A percentile compares a stretch with the other conserved stretches of the same genome.
These are phyloP conservation scores for Fusarium metavorans DNA, from an alignment of 2,329 filamentous ascomycete species.

Conservation along the genomic window DNA sequence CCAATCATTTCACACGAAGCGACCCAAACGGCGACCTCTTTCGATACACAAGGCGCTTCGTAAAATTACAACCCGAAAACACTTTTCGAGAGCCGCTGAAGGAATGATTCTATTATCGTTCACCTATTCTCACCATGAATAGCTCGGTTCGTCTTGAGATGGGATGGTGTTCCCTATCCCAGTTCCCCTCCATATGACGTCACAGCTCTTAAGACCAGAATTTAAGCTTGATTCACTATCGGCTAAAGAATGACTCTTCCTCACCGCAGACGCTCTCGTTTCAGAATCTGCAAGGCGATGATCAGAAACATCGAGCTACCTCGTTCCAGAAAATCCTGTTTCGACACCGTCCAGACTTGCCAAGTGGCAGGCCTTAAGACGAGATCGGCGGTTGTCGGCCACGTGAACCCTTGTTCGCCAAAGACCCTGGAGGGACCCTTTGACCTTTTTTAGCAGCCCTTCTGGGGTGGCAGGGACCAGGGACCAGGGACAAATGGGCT, in stretches of 20 bases:
- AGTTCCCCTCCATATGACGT: constrained; percentile 28
- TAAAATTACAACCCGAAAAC: constrained; percentile 7
- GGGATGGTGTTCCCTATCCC: background rate
- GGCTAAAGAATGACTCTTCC: constrained; percentile 11
- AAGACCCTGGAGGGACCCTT: constrained; percentile 27
- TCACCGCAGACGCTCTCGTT: constrained; percentile 22
- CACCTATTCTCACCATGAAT: background rate
- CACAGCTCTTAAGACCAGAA: constrained; percentile 1
- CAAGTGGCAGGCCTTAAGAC: constrained; percentile 28
- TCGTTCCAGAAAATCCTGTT: constrained; percentile 40
- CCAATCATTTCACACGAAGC: constrained; percentile 33
- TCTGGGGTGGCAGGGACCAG: constrained; percentile 7
- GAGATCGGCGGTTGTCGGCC: constrained; percentile 37
- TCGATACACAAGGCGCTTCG: constrained; percentile 33
- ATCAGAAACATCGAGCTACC: constrained; percentile 31
- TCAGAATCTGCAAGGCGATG: constrained; percentile 38
- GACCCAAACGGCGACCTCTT: constrained; percentile 4
- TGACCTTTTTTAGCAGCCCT: constrained; percentile 20
- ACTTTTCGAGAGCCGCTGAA: background rate
- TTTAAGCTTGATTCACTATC: constrained; percentile 4
- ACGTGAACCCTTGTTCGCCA: constrained; percentile 30
- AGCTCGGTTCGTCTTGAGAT: background rate
- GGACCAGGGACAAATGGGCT: constrained; percentile 8
- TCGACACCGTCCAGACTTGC: constrained; percentile 17
- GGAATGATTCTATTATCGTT: background rate